A percentile compares a stretch with the other conserved stretches of the same genome.
Evolutionary conservation across 2,329 filamentous ascomycete genomes (phyloP).

Genomic region (Epichloe hybrida): DNA sequence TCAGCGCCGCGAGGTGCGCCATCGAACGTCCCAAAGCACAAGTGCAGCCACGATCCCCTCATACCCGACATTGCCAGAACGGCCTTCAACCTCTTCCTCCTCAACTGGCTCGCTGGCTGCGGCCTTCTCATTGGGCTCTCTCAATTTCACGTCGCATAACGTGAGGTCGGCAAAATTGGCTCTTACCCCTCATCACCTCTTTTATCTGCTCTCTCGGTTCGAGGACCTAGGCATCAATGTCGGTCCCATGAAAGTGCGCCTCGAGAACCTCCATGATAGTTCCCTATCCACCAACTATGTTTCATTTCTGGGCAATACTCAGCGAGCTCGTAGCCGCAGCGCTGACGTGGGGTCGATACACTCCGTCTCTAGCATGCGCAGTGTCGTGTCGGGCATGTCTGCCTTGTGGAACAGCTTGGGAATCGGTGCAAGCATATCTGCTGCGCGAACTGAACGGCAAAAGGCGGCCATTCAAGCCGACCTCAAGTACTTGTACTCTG

Average conservation of each 20-base stretch:
- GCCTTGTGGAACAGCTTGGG: constrained; percentile 83
- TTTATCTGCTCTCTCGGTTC: constrained; percentile 90
- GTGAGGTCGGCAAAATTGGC: constrained; percentile 85
- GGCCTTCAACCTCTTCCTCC: constrained; percentile 52
- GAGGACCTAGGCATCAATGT: constrained; percentile 84
- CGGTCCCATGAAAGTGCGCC: constrained; percentile 87
- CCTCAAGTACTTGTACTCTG: constrained; percentile 91
- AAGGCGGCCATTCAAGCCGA: constrained; percentile 77
- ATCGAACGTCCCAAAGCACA: constrained; percentile 54
- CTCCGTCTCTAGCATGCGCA: constrained; percentile 91
- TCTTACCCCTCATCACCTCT: constrained; percentile 89
- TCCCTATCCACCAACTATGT: constrained; percentile 84
- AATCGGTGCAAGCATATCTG: constrained; percentile 64
- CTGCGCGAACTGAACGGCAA: constrained; percentile 76
- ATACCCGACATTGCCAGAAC: constrained; percentile 44
- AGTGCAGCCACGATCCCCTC: constrained; percentile 42
- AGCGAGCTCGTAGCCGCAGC: constrained; percentile 63
- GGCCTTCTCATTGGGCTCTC: constrained; percentile 72
- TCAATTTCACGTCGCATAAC: constrained; percentile 72
- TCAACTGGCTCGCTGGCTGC: constrained; percentile 66
- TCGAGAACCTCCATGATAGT: constrained; percentile 88
- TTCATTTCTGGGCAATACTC: constrained; percentile 72
- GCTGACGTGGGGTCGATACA: constrained; percentile 85
- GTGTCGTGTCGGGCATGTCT: constrained; percentile 95
- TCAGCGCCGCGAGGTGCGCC: constrained; percentile 55